Evolutionary conservation across 306 rosid species (phyloP).

Genomic region (Glycine soja): DNA sequence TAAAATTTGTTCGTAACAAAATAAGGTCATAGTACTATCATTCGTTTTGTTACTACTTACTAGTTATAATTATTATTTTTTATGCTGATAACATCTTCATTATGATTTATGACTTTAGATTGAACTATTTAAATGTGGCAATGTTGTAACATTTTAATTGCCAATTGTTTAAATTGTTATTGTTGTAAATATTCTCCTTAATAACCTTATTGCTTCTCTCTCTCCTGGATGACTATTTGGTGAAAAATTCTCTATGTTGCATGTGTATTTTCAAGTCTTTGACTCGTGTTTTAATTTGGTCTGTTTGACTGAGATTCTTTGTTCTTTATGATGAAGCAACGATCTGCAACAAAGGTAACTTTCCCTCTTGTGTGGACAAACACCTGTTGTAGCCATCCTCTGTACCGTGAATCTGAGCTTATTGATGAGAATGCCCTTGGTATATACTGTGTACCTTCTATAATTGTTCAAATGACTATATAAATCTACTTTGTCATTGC

Average conservation of each 20-base stretch:
- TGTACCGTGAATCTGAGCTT: constrained; percentile 95
- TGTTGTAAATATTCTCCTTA: not conserved
- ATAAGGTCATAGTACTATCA: constrained; percentile 19
- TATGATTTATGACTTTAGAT: not conserved
- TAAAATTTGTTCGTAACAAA: not conserved
- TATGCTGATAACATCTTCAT: constrained; percentile 13
- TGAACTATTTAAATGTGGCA: constrained; percentile 13
- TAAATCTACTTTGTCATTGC: constrained; percentile 8
- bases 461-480: constrained; percentile 18
- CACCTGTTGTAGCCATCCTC: constrained; percentile 99
- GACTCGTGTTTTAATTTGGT: constrained; percentile 22
- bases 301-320: constrained; percentile 31
- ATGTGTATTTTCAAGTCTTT: constrained; percentile 31
- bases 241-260: not conserved
- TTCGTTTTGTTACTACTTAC: constrained; percentile 23
- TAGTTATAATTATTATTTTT: not conserved
- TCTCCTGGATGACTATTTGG: not conserved
- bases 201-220: not conserved
- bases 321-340: constrained; percentile 73
- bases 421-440: constrained; percentile 80
- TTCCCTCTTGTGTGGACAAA: constrained; percentile 99
- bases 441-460: constrained; percentile 40
- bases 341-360: constrained; percentile 96
- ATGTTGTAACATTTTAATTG: constrained; percentile 31
- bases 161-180: constrained; percentile 23